Percentiles rank a stretch among this genome's conserved stretches.
phyloP scores from a whole-genome alignment of 2,329 filamentous ascomycete species.

The Stemphylium vesicarium region DNA sequence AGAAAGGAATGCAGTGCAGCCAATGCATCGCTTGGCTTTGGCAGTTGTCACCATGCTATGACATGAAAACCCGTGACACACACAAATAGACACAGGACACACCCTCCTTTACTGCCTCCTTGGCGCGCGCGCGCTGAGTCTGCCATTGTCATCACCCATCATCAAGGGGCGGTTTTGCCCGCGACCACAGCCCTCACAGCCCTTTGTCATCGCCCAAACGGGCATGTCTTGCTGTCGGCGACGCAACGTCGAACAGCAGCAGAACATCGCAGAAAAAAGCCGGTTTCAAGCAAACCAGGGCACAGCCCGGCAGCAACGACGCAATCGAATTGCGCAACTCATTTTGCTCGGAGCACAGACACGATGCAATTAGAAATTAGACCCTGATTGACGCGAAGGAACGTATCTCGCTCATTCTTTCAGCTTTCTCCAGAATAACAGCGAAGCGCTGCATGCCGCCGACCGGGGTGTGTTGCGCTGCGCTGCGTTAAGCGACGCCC shows the following conservation, averaged over 20 bases:
- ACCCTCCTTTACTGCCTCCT: too few species aligned
- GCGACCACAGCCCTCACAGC: neutral
- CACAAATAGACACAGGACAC: neutral
- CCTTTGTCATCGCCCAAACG: neutral
- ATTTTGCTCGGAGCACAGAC: constrained; percentile 4
- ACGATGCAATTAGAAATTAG: neutral
- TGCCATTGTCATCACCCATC: neutral
- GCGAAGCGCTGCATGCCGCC: constrained; percentile 21
- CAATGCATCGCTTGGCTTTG: constrained; percentile 24
- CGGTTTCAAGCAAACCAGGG: constrained; percentile 11
- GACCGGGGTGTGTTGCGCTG: neutral
- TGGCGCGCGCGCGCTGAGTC: too few species aligned
- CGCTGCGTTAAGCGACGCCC: neutral
- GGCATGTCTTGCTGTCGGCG: neutral
- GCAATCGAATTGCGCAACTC: constrained; percentile 2
- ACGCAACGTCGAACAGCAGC: neutral
- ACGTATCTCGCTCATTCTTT: too few species aligned
- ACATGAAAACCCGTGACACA: neutral
- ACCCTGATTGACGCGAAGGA: constrained; percentile 14
- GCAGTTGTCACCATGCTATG: constrained; percentile 11
- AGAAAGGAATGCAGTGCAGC: constrained; percentile 13
- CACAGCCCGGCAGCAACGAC: constrained; percentile 6
- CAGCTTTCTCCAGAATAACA: too few species aligned
- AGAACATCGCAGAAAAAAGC: constrained; percentile 3
- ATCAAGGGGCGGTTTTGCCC: neutral